phyloP scores from a whole-genome alignment of 768 basidiomycete species.

The Gymnopilus junonius region DNA sequence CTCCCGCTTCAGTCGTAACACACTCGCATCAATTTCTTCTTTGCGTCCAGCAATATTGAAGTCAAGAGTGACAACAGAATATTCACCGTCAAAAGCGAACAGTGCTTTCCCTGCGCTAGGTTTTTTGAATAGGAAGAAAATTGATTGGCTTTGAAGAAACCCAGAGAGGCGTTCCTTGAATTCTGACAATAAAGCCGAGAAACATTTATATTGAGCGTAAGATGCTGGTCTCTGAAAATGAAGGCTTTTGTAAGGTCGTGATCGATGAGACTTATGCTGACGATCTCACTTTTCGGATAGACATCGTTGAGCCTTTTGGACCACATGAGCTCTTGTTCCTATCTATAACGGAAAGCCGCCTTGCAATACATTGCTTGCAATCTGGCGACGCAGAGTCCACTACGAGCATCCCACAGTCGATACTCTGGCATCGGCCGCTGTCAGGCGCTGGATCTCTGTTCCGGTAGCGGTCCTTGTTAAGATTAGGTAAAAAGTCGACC shows the following conservation, averaged over 20 bases:
- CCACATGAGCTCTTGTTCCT: constrained; percentile 3
- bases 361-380: constrained; percentile 34
- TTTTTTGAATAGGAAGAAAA: constrained; percentile 35
- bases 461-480: constrained; percentile 3
- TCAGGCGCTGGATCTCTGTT: constrained; percentile 1
- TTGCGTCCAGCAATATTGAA: constrained; percentile 40
- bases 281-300: background rate
- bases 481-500: background rate
- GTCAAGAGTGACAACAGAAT: constrained; percentile 46
- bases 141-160: constrained; percentile 41
- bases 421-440: constrained; percentile 27
- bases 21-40: constrained; percentile 30
- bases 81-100: constrained; percentile 58
- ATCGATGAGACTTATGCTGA: background rate
- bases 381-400: constrained; percentile 13
- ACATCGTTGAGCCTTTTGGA: background rate
- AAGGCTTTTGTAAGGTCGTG: background rate
- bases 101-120: constrained; percentile 23
- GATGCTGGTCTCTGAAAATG: constrained; percentile 29
- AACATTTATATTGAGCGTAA: constrained; percentile 40
- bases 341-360: constrained; percentile 20
- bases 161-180: constrained; percentile 22
- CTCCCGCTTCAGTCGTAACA: constrained; percentile 36
- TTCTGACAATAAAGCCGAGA: constrained; percentile 27
- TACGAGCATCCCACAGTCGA: constrained; percentile 27